Conservation (phyloP, 1,139 yeast genomes). For the Suhomyces chickasaworum region DNA sequence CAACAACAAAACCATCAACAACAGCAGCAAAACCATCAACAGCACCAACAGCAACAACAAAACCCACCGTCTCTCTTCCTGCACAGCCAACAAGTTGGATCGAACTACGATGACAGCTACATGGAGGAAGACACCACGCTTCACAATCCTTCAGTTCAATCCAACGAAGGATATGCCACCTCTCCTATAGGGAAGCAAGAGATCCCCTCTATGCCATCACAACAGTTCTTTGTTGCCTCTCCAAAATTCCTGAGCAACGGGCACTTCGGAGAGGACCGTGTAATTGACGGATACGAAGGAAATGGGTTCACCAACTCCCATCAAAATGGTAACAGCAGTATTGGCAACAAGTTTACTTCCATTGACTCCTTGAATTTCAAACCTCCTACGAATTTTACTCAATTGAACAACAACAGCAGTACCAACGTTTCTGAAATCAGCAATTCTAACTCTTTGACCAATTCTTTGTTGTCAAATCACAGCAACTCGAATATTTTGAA, state of each 20-base stretch:
- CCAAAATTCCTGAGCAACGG: slow-evolving; percentile 30
- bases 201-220: slow-evolving; percentile 14
- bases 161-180: slow-evolving; percentile 10
- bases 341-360: slow-evolving; percentile 34
- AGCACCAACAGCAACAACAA: slow-evolving; percentile 14
- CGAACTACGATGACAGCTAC: slow-evolving; percentile 32
- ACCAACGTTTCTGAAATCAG: slow-evolving; percentile 44
- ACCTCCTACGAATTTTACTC: slow-evolving; percentile 50
- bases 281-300: slow-evolving; percentile 17
- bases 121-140: slow-evolving; percentile 45
- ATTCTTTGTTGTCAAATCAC: slow-evolving; percentile 29
- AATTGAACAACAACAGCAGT: slow-evolving; percentile 42
- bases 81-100: slow-evolving; percentile 7
- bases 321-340: slow-evolving; percentile 3
- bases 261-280: slow-evolving; percentile 20
- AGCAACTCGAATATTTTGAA: slow-evolving; percentile 19
- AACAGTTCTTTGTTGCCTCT: slow-evolving; percentile 20
- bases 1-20: slow-evolving; percentile 17
- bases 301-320: slow-evolving; percentile 7
- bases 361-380: slow-evolving; percentile 43
- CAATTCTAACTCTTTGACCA: slow-evolving; percentile 27
- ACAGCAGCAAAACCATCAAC: slow-evolving; percentile 24
- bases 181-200: slow-evolving; percentile 14
- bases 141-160: slow-evolving; percentile 21
- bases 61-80: slow-evolving; percentile 16